These are phyloP conservation scores for Apiotrichum veenhuisii DNA, from an alignment of 1,284 basidiomycete genomes.

Conservation along the genomic window DNA sequence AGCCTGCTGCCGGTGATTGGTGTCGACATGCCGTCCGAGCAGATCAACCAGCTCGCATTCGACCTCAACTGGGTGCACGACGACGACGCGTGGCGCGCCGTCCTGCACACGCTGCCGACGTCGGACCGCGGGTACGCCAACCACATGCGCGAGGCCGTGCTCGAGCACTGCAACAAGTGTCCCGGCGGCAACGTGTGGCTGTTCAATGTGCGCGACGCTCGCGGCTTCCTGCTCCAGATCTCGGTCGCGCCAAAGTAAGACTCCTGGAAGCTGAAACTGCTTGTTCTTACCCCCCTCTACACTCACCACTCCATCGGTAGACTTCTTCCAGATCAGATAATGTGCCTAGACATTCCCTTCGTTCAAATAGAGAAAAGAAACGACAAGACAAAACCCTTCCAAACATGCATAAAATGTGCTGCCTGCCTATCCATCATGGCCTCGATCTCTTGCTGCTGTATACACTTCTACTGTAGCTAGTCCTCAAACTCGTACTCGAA, in stretches of 20 bases:
- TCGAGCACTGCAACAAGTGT: conserved; percentile 8
- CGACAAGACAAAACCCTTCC: not conserved
- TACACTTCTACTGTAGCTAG: conserved; percentile 22
- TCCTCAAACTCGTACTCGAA: conserved; percentile 48
- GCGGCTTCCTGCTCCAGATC: conserved; percentile 28
- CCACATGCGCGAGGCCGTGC: conserved; percentile 30
- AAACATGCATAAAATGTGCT: conserved; percentile 6
- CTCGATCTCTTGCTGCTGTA: conserved; percentile 6
- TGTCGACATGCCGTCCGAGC: conserved; percentile 35
- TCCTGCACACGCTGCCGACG: conserved; percentile 22
- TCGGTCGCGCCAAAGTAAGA: not conserved
- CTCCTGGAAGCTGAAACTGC: too few relatives aligned
- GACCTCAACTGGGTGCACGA: conserved; percentile 40
- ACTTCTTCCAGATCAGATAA: not conserved
- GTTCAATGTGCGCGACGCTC: conserved; percentile 55
- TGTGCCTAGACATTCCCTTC: not conserved
- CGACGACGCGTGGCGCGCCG: conserved; percentile 40
- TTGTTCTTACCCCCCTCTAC: not conserved
- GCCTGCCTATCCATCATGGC: not conserved
- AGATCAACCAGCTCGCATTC: conserved; percentile 37
- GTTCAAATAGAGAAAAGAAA: too few relatives aligned
- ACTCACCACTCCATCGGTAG: not conserved
- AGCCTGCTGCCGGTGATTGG: conserved; percentile 42
- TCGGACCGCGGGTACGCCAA: conserved; percentile 36
- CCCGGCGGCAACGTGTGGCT: conserved; percentile 52